Conservation (phyloP, 345 rosid genomes). For the Syzygium oleosum region DNA sequence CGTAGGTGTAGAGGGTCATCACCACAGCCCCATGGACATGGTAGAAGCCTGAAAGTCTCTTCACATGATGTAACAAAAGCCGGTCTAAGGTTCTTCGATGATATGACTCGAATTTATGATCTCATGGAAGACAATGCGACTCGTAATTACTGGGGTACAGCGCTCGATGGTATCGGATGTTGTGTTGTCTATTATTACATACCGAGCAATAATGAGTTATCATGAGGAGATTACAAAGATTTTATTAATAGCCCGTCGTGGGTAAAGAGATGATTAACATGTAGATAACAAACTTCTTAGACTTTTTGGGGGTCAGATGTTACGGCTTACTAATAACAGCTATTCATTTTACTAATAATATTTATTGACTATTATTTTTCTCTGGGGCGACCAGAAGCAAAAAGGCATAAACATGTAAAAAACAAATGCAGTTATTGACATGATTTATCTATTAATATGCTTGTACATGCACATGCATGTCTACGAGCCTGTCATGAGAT, state of each 20-base stretch:
- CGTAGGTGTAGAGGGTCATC: not conserved
- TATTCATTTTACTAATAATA: not conserved
- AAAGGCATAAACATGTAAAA: not conserved
- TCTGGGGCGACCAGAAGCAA: not conserved
- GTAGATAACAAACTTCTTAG: not conserved
- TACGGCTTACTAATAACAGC: not conserved
- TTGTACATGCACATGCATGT: not conserved
- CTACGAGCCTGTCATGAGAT: not conserved
- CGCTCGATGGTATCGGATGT: rapidly evolving
- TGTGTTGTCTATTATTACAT: not conserved
- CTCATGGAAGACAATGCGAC: no score
- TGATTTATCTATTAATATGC: not conserved
- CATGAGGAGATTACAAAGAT: not conserved
- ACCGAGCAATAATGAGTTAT: not conserved
- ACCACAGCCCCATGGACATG: not conserved
- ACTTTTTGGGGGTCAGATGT: not conserved
- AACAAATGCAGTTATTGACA: not conserved
- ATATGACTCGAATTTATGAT: not conserved
- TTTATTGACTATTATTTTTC: not conserved
- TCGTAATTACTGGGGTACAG: not conserved
- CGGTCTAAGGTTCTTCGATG: not conserved
- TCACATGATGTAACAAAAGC: not conserved
- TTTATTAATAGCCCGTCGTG: not conserved
- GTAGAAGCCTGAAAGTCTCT: not conserved
- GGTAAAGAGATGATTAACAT: not conserved